Base-by-base conservation (phyloP, 1,284 basidiomycete genomes). In the Naganishia cerealis region DNA sequence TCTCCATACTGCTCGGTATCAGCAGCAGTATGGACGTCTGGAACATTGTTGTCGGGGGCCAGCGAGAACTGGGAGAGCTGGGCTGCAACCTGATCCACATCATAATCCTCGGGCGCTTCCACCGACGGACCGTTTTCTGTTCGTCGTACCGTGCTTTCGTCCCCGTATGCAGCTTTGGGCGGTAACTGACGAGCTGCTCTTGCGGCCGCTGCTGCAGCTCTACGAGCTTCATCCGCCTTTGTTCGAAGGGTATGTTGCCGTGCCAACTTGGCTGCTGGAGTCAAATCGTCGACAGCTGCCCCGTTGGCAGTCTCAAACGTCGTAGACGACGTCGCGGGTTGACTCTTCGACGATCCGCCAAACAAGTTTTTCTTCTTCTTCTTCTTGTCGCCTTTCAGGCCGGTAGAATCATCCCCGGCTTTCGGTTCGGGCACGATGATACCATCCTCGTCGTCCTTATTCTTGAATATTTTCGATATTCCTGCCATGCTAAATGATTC, bases 391-490 rank as follows among this genome's bases (percentile, higher is more conserved):
- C 80, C 78, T 67, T 77, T 75, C 39, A 72, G 73, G 36, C 40
- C n/a, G 12, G 46, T 13, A 2, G 42, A 1, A 26, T 66, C 56
- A 16, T 58, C 57, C 71, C 83, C 79, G 56, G 76, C 74, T 57
- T 78, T 77, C 33, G 70, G 56, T 61, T 80, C 79, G 63, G 81
- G 79, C 68, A 85, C 81, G 57, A 83, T 77, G 52, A 77, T 74
- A 13, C 77, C 79, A 54, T 85, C 86, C 52, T 87, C 85, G 78
- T 85, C 82, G 15, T 86, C 85, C 82, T 94, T 94, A 79, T 94
- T 90, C 81, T 94, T 95, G 85, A 94, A 94, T 67, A 96, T 84
- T 59, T 90, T 91, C n/a, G 92, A 94, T 76, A 96, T 92, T 52
- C 92, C 91, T 69, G 91, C 91, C 61, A 96, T 83, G 61, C 90